Evolutionary conservation across 2,329 filamentous ascomycete species (phyloP).

Genomic region (Mollisiaceae sp.): DNA sequence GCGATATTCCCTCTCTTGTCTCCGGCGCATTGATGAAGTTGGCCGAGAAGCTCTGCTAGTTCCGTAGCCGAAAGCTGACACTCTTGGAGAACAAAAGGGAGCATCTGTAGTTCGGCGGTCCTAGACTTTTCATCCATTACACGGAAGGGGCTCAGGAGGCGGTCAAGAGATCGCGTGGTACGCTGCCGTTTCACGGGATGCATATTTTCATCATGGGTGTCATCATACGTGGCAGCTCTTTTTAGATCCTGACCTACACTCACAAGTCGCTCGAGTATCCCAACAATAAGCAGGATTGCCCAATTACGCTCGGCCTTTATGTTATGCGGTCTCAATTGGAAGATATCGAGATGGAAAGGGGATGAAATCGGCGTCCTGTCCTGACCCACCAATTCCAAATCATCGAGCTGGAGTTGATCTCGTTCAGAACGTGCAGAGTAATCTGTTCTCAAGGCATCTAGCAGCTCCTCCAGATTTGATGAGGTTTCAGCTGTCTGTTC

Average conservation of each 20-base stretch:
- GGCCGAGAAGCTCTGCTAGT: slow-evolving; percentile 59
- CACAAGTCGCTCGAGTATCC: slow-evolving; percentile 55
- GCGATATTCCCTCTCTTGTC: slow-evolving; percentile 72
- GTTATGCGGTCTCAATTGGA: slow-evolving; percentile 59
- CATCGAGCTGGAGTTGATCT: slow-evolving; percentile 77
- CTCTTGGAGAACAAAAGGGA: slow-evolving; percentile 55
- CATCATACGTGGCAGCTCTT: slow-evolving; percentile 12
- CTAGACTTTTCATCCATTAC: slow-evolving; percentile 33
- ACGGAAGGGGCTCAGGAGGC: slow-evolving; percentile 37
- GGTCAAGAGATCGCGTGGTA: slow-evolving; percentile 31
- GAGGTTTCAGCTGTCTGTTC: slow-evolving; percentile 42
- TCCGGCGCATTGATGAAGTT: slow-evolving; percentile 62
- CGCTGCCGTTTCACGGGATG: slow-evolving; percentile 42
- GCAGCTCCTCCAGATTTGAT: slow-evolving; percentile 64
- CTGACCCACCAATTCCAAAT: slow-evolving; percentile 59
- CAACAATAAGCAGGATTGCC: slow-evolving; percentile 63
- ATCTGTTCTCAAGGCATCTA: slow-evolving; percentile 75
- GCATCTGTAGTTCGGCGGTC: slow-evolving; percentile 53
- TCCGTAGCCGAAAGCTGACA: slow-evolving; percentile 55
- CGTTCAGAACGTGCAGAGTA: slow-evolving; percentile 75
- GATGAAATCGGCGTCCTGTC: slow-evolving; percentile 32
- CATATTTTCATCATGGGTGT: slow-evolving; percentile 25
- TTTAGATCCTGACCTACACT: slow-evolving; percentile 29
- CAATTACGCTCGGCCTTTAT: slow-evolving; percentile 62
- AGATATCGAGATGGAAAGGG: slow-evolving; percentile 54